phyloP scores from a whole-genome alignment of 345 rosid genomes.

The Citrus sinensis region DNA sequence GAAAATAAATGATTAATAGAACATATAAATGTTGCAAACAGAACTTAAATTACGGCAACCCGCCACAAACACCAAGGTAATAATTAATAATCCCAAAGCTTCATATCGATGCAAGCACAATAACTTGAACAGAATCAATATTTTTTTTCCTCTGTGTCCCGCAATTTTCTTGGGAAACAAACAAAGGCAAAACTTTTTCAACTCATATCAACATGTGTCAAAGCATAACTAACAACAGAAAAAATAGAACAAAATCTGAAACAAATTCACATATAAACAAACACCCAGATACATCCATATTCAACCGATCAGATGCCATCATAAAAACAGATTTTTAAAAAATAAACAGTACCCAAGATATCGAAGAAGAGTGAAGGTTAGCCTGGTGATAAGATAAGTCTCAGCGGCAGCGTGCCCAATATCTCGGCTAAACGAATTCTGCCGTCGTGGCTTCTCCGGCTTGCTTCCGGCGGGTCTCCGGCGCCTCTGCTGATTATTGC shows the following conservation, averaged over 20 bases:
- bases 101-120: neutral
- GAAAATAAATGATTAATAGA: constrained; percentile 22
- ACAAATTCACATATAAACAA: neutral
- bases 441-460: constrained; percentile 21
- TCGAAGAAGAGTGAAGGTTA: constrained; percentile 63
- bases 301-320: neutral
- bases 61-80: neutral
- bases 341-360: constrained; percentile 64
- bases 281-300: neutral
- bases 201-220: neutral
- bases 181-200: neutral
- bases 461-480: neutral
- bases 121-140: neutral
- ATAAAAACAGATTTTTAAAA: too few relatives aligned
- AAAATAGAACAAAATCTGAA: neutral
- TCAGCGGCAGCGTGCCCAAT: constrained; percentile 79
- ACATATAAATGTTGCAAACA: neutral
- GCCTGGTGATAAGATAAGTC: constrained; percentile 69
- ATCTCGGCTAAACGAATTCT: constrained; percentile 51
- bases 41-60: neutral
- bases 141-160: neutral
- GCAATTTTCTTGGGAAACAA: neutral
- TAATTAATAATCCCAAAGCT: neutral
- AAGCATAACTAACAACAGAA: neutral
- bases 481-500: neutral